Evolutionary conservation across 1,284 basidiomycete genomes (phyloP), one percentile per base, ranked within the genome.

Genomic region (Lignosus rhinocerotis): DNA sequence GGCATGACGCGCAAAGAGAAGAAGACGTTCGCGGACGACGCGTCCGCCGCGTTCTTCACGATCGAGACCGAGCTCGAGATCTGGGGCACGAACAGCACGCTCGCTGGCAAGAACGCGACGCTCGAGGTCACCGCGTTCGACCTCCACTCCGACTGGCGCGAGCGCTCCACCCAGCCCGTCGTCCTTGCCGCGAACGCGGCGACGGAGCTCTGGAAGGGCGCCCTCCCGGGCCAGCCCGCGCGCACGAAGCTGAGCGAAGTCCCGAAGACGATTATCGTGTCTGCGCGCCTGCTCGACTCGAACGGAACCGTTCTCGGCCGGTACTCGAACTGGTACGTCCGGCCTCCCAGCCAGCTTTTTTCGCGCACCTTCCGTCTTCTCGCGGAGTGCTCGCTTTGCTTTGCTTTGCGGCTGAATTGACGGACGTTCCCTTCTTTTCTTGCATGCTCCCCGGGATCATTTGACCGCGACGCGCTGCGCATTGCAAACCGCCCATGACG

Each of bases 21-120:
- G 53, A 85, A 83, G 69, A 81, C 71, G 8, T 83, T 79, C 67
- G 69, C 74, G n/a, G 76, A 90, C 67, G 80, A 84, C 50, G 73
- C 77, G 30, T 85, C 86, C 16, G 84, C 83, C 14, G 88, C 85
- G 10, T 75, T 81, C 63, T 88, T 89, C 74, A 82, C 78, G 31
- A 86, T 94, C 67, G 80, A 85, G 58, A 84, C 81, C 39, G 70
- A 80, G 58, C 72, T 94, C 52, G 84, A 93, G 72, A 80, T 94
- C 43, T 95, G 93, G 93, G 92, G 83, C 9, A 90, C 90, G 55
- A 95, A 93, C 75, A 86, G 85, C 66, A 87, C 85, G 7, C 75
- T 92, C 12, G 54, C 71, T 25, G 76, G 81, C 64, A 86, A 86
- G 70, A 73, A 74, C 16, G 86, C 76, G 34, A 83, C 72, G 16